phyloP scores from a whole-genome alignment of 2,329 filamentous ascomycete species.

The Ophiostoma angusticollis region DNA sequence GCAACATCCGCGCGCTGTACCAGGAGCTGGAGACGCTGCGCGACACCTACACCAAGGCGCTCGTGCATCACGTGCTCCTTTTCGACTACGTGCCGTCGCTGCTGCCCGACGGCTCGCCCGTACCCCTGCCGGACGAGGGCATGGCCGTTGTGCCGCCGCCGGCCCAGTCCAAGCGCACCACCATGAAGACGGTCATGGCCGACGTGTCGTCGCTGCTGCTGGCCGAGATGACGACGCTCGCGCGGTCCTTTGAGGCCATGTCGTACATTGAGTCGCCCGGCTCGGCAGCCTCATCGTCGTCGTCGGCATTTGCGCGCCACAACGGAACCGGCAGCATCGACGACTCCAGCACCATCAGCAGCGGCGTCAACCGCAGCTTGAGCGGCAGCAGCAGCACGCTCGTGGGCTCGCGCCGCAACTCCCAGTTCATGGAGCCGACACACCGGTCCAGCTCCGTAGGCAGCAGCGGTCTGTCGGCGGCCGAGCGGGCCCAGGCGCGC shows the following conservation, averaged over 20 bases:
- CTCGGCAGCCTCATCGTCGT: slow-evolving; percentile 28
- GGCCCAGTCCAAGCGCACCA: slow-evolving; percentile 59
- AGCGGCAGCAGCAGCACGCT: slow-evolving; percentile 9
- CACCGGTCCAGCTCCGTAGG: slow-evolving; percentile 41
- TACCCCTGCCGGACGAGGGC: slow-evolving; percentile 53
- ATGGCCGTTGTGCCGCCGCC: slow-evolving; percentile 58
- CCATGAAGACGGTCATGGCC: slow-evolving; percentile 69
- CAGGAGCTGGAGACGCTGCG: slow-evolving; percentile 59
- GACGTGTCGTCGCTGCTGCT: slow-evolving; percentile 62
- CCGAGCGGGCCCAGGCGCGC: slow-evolving; percentile 50
- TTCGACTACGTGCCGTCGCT: slow-evolving; percentile 54
- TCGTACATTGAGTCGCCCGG: slow-evolving; percentile 68
- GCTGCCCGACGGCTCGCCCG: slow-evolving; percentile 32
- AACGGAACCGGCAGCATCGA: slow-evolving; percentile 23
- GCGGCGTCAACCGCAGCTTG: background rate
- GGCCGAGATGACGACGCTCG: slow-evolving; percentile 62
- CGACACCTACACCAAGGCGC: slow-evolving; percentile 60
- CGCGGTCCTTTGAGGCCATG: slow-evolving; percentile 59
- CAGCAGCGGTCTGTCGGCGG: slow-evolving; percentile 25
- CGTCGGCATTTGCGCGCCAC: slow-evolving; percentile 18
- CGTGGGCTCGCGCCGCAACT: slow-evolving; percentile 36
- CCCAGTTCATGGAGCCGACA: slow-evolving; percentile 36
- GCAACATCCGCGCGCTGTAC: slow-evolving; percentile 45
- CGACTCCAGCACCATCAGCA: slow-evolving; percentile 3
- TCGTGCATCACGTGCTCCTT: slow-evolving; percentile 66